Percentiles rank a stretch among this genome's conserved stretches.
phyloP scores from a whole-genome alignment of 2,329 filamentous ascomycete species.

The Thielaviopsis ethacetica region DNA sequence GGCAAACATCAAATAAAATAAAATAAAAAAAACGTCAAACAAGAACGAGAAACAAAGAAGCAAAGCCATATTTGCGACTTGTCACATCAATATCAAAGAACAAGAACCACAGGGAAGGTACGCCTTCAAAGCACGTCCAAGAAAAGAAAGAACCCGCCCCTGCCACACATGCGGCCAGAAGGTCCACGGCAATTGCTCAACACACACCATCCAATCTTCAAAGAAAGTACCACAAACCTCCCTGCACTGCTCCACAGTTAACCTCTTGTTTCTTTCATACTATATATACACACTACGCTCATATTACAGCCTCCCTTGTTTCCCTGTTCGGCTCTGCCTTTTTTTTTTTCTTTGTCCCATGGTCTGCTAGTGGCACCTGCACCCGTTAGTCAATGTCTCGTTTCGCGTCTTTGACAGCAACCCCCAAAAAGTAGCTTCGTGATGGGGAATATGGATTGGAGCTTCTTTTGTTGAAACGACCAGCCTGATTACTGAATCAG shows the following conservation, averaged over 20 bases:
- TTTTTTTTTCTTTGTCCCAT: background rate
- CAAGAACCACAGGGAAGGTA: too few relatives aligned
- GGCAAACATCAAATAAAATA: too few relatives aligned
- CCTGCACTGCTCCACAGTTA: background rate
- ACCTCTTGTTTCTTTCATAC: background rate
- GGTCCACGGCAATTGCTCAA: background rate
- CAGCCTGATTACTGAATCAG: background rate
- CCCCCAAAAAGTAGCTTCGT: background rate
- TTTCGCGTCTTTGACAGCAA: background rate
- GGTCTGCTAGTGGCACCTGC: background rate
- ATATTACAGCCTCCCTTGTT: too few relatives aligned
- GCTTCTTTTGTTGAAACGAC: background rate
- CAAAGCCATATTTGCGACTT: background rate
- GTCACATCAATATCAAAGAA: background rate
- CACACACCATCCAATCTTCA: background rate
- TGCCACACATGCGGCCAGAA: background rate
- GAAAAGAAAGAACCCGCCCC: background rate
- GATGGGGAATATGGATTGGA: background rate
- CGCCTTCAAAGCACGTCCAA: background rate
- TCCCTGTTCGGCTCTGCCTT: background rate
- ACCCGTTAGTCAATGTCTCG: background rate
- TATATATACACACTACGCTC: too few relatives aligned
- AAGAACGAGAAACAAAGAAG: background rate
- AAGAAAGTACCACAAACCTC: background rate
- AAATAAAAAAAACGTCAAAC: background rate